Base-by-base conservation (phyloP, 176 grass and related monocot species). In the Urochloa ruziziensis region DNA sequence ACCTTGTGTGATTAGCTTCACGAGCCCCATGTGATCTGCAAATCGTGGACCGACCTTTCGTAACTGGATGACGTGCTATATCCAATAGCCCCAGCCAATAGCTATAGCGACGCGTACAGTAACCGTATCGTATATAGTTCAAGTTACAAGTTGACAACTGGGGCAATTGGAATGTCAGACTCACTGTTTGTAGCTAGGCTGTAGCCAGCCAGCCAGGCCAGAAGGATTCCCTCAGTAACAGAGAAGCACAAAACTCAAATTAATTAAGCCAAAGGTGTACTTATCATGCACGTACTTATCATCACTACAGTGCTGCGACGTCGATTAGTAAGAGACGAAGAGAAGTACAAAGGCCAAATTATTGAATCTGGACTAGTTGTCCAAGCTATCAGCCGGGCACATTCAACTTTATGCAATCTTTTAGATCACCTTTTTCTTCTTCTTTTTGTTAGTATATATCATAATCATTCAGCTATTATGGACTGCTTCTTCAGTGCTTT, bases 91-190 rank as follows among this genome's bases (percentile, higher is more conserved):
- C 23, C 10, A 12, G 19, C 64, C 33, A 35, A n/a, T 15, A 16
- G 33, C 1, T 39, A 40, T 39, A 39, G 37, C n/a, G n/a, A 7
- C 37, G 49, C 70, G 37, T 58, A 74, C 46, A 59, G 15, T 60
- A 68, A 48, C 47, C 7, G 37, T n/a, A n/a, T n/a, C n/a, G n/a
- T n/a, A n/a, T n/a, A n/a, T n/a, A n/a, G n/a, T 30, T 19, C 15
- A 29, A 49, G 17, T 51, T 79, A 18, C 36, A 18, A 19, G 40
- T 80, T 84, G n/a, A n/a, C 64, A 30, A 56, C 24, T 30, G 53
- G 23, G 53, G 29, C 29, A 74, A 48, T 18, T 89, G 40, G 69
- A 70, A 80, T 89, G 82, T 84, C 65, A 58, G 43, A 30, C 10
- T 79, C 62, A 56, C 10, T 79, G n/a, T n/a, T n/a, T n/a, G 32